A percentile compares a stretch with the other conserved stretches of the same genome.
phyloP scores from a whole-genome alignment of 108 stramenopile species.

The Fistulifera pelliculosa region DNA sequence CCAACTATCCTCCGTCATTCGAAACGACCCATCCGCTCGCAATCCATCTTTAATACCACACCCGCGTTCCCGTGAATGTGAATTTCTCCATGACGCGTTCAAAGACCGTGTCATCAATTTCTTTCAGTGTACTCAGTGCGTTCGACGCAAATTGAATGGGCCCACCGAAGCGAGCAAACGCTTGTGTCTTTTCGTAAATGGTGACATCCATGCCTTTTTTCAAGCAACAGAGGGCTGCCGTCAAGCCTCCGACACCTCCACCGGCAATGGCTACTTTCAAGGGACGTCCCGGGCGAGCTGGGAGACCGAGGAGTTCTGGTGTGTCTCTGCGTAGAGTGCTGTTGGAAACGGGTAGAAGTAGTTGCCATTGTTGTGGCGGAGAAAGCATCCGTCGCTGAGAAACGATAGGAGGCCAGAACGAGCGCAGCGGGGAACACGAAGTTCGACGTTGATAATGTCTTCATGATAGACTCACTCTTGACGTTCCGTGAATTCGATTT shows the following conservation, averaged over 20 bases:
- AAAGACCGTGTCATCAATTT: slow-evolving; percentile 84
- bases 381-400: background rate
- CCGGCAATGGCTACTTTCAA: slow-evolving; percentile 90
- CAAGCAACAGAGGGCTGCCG: slow-evolving; percentile 82
- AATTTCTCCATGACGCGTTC: slow-evolving; percentile 92
- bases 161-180: slow-evolving; percentile 93
- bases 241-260: slow-evolving; percentile 91
- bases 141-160: slow-evolving; percentile 97
- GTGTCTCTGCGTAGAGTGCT: slow-evolving; percentile 3
- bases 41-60: slow-evolving; percentile 96
- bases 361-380: background rate
- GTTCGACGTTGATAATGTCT: too few relatives aligned
- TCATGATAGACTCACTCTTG: too few relatives aligned
- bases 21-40: slow-evolving; percentile 75
- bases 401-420: too few relatives aligned
- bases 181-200: slow-evolving; percentile 90
- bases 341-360: background rate
- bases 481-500: too few relatives aligned
- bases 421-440: too few relatives aligned
- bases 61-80: slow-evolving; percentile 92
- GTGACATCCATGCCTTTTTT: slow-evolving; percentile 93
- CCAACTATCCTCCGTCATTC: slow-evolving; percentile 78
- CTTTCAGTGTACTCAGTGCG: slow-evolving; percentile 88
- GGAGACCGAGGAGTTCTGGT: slow-evolving; percentile 49
- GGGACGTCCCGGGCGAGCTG: slow-evolving; percentile 69